These are phyloP conservation scores for Candida krabiensis DNA, from an alignment of 805 yeast genomes.

Conservation along the genomic window DNA sequence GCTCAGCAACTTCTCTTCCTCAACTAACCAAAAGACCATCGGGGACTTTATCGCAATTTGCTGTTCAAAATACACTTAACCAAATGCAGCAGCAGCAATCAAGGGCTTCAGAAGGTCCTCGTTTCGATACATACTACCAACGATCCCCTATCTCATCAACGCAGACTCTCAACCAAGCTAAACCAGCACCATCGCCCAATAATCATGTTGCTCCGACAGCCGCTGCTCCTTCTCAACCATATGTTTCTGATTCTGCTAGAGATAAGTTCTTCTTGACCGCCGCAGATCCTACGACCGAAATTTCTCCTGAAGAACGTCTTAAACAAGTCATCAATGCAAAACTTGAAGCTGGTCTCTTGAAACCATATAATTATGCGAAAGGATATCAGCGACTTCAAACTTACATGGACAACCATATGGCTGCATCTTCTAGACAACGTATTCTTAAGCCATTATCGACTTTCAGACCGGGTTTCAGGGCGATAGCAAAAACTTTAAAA, in stretches of 20 bases:
- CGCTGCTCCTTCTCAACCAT: conserved; percentile 21
- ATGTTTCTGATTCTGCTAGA: conserved; percentile 72
- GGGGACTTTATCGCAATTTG: conserved; percentile 17
- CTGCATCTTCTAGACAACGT: conserved; percentile 75
- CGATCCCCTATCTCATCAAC: conserved; percentile 3
- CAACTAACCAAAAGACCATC: conserved; percentile 12
- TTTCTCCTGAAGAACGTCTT: conserved; percentile 89
- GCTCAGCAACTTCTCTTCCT: conserved; percentile 6
- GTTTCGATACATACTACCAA: conserved; percentile 7
- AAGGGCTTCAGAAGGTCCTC: conserved; percentile 2
- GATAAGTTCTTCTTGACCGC: conserved; percentile 95
- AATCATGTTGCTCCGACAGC: conserved; percentile 4
- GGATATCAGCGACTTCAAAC: conserved; percentile 88
- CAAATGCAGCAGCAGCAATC: conserved; percentile 13
- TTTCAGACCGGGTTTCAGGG: conserved; percentile 90
- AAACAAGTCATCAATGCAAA: conserved; percentile 94
- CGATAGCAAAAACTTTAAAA: conserved; percentile 84
- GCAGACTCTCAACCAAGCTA: not conserved
- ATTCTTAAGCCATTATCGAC: conserved; percentile 82
- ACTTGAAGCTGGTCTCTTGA: conserved; percentile 86
- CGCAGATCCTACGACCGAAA: conserved; percentile 94
- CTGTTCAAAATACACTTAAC: conserved; percentile 17
- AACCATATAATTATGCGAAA: conserved; percentile 90
- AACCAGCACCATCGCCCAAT: conserved; percentile 1
- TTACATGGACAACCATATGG: conserved; percentile 93